These are phyloP conservation scores for Prunus mira DNA, from an alignment of 306 rosid genomes.

Conservation along the genomic window DNA sequence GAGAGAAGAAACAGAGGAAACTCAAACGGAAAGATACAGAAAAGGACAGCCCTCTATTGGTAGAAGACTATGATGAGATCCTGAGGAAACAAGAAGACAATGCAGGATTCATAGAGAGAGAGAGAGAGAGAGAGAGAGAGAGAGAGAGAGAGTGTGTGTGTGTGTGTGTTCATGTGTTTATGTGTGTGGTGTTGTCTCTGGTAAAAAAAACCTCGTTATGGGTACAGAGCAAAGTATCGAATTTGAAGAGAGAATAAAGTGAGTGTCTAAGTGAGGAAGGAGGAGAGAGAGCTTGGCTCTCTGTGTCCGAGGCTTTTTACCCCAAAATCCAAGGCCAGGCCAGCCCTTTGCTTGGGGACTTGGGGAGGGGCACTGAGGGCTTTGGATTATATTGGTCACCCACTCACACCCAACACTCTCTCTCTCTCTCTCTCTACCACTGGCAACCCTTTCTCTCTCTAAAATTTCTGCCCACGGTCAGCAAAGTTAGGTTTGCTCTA, in stretches of 20 bases:
- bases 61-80: slow-evolving; percentile 35
- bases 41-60: slow-evolving; percentile 24
- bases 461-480: slow-evolving; percentile 42
- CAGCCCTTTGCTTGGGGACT: slow-evolving; percentile 56
- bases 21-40: slow-evolving; percentile 20
- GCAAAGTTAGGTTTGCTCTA: slow-evolving; percentile 38
- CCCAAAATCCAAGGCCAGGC: slow-evolving; percentile 67
- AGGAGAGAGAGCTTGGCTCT: slow-evolving; percentile 23
- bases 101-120: slow-evolving; percentile 32
- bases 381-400: slow-evolving; percentile 50
- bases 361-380: slow-evolving; percentile 19
- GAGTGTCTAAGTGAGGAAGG: slow-evolving; percentile 11
- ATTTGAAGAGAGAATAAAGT: slow-evolving; percentile 72
- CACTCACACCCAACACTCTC: slow-evolving; percentile 29
- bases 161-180: neutral
- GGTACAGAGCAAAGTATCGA: slow-evolving; percentile 60
- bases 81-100: slow-evolving; percentile 45
- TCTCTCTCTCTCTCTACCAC: neutral
- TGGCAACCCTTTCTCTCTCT: slow-evolving; percentile 12
- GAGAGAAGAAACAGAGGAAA: slow-evolving; percentile 20
- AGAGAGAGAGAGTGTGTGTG: neutral
- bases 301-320: slow-evolving; percentile 45
- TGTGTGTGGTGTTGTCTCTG: slow-evolving; percentile 4
- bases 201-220: slow-evolving; percentile 54
- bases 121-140: slow-evolving; percentile 30